These are phyloP conservation scores for Phytopythium ostracodes DNA, from an alignment of 352 stramenopile genomes.

Conservation along the genomic window DNA sequence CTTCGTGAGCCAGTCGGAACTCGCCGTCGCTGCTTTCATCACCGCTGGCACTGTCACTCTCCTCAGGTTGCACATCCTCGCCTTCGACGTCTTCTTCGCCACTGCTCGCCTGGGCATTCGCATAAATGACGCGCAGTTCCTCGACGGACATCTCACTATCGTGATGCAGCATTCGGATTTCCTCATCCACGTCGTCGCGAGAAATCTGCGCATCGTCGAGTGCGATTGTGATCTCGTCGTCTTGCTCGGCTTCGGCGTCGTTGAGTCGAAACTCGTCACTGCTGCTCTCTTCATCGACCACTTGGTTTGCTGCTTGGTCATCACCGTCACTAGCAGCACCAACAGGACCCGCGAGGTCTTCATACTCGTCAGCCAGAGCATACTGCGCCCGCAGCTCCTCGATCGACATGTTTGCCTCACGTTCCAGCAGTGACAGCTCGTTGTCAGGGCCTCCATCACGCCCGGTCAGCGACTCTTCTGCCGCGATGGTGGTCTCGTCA, in stretches of 20 bases:
- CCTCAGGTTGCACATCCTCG: background rate
- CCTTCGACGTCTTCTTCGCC: constrained; percentile 2
- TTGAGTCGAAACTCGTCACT: constrained; percentile 36
- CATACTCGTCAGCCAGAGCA: constrained; percentile 12
- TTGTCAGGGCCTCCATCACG: constrained; percentile 12
- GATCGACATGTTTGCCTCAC: constrained; percentile 76
- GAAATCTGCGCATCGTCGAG: constrained; percentile 58
- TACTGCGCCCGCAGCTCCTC: constrained; percentile 82
- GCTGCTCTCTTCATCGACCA: background rate
- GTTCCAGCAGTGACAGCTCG: constrained; percentile 62
- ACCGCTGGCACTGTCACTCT: constrained; percentile 10
- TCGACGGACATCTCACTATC: constrained; percentile 93
- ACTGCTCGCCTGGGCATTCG: constrained; percentile 12
- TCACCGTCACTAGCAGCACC: constrained; percentile 4
- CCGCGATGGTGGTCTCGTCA: constrained; percentile 39
- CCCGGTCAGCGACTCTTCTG: constrained; percentile 12
- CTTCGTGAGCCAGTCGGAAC: constrained; percentile 17
- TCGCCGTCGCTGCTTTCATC: constrained; percentile 16
- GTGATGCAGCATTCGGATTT: constrained; percentile 84
- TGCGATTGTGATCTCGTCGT: constrained; percentile 90
- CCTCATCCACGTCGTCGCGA: constrained; percentile 42
- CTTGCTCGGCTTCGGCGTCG: constrained; percentile 27
- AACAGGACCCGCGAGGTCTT: constrained; percentile 21
- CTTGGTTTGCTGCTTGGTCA: constrained; percentile 2
- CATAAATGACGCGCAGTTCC: constrained; percentile 50